phyloP scores from a whole-genome alignment of 768 basidiomycete species.

The Pulveroboletus sp. region DNA sequence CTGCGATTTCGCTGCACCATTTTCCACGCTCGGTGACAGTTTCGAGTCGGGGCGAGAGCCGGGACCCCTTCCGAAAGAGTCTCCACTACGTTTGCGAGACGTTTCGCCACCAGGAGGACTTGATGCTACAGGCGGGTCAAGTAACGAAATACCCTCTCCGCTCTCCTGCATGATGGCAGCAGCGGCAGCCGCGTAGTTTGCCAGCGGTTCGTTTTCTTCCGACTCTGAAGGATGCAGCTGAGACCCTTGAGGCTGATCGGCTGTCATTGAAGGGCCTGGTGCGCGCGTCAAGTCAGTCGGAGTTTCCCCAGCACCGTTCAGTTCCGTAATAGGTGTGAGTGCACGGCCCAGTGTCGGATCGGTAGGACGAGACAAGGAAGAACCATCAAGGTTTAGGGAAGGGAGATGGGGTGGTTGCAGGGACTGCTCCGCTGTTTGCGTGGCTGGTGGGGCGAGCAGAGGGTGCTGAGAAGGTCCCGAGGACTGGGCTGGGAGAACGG shows the following conservation, averaged over 20 bases:
- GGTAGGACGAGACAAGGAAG: slow-evolving; percentile 13
- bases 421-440: slow-evolving; percentile 7
- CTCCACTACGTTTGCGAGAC: slow-evolving; percentile 33
- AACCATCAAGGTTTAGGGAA: slow-evolving; percentile 47
- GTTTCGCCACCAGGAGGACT: slow-evolving; percentile 25
- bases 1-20: slow-evolving; percentile 13
- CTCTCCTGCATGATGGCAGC: slow-evolving; percentile 20
- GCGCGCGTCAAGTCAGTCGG: slow-evolving; percentile 14
- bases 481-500: slow-evolving; percentile 19
- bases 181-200: slow-evolving; percentile 12
- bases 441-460: slow-evolving; percentile 17
- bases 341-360: slow-evolving; percentile 30
- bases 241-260: slow-evolving; percentile 15
- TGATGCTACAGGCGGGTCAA: slow-evolving; percentile 16
- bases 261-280: slow-evolving; percentile 14
- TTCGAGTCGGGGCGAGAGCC: slow-evolving; percentile 41
- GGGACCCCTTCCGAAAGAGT: slow-evolving; percentile 29
- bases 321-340: slow-evolving; percentile 68
- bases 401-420: slow-evolving; percentile 49
- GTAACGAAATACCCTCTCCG: slow-evolving; percentile 12
- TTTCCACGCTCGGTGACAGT: slow-evolving; percentile 29
- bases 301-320: slow-evolving; percentile 32
- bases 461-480: slow-evolving; percentile 27
- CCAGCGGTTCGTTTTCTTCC: slow-evolving; percentile 25
- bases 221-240: slow-evolving; percentile 20